phyloP scores from a whole-genome alignment of 148 eudicot species.

The Rhododendron mucronatum region DNA sequence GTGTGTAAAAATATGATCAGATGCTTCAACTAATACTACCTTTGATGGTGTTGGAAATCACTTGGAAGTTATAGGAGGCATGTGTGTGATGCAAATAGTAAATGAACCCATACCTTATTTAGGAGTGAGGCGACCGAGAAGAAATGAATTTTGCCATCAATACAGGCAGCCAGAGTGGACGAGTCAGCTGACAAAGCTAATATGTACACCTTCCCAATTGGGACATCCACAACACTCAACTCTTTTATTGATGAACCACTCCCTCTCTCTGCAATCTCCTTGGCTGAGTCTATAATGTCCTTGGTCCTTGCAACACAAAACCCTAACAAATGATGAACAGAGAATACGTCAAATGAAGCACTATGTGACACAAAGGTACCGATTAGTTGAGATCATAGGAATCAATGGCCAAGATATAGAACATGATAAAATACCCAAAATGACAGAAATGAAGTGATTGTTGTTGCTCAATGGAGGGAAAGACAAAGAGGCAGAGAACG shows the following conservation, averaged over 20 bases:
- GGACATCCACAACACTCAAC: constrained; percentile 56
- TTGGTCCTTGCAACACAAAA: constrained; percentile 75
- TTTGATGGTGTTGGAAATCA: background rate
- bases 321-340: constrained; percentile 34
- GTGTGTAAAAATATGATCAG: no score
- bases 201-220: constrained; percentile 65
- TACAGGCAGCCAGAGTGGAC: constrained; percentile 55
- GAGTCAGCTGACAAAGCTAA: constrained; percentile 67
- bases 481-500: background rate
- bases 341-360: background rate
- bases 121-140: constrained; percentile 57
- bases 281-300: constrained; percentile 52
- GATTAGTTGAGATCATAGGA: background rate
- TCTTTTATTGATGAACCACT: constrained; percentile 46
- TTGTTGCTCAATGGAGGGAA: no score
- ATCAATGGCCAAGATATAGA: background rate
- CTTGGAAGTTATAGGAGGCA: background rate
- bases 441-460: background rate
- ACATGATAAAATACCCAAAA: background rate
- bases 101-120: constrained; percentile 40
- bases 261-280: constrained; percentile 43
- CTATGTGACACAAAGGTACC: no score
- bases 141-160: constrained; percentile 50
- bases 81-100: background rate
- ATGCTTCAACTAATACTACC: background rate